phyloP scores from a whole-genome alignment of 495 filamentous ascomycete genomes.

The Lasiosphaeriaceae sp. region DNA sequence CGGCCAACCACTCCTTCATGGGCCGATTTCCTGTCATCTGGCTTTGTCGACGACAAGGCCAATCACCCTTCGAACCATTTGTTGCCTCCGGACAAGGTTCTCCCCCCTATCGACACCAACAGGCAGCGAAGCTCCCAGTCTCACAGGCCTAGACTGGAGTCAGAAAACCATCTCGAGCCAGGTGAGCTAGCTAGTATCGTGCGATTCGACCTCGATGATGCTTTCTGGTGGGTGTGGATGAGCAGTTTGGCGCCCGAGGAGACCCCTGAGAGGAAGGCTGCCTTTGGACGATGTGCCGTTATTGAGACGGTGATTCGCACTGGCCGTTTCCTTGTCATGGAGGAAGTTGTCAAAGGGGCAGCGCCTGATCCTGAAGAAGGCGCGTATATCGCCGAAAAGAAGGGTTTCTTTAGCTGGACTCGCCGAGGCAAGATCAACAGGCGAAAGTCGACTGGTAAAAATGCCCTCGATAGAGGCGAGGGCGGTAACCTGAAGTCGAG shows the following conservation, averaged over 20 bases:
- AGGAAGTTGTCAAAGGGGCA: conserved; percentile 94
- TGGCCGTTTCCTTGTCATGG: conserved; percentile 87
- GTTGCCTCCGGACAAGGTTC: conserved; percentile 84
- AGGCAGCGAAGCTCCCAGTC: conserved; percentile 85
- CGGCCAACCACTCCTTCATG: conserved; percentile 94
- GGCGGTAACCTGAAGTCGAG: conserved; percentile 23
- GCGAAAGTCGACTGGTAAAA: conserved; percentile 61
- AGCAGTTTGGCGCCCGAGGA: conserved; percentile 91
- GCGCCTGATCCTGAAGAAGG: conserved; percentile 79
- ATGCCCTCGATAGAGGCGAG: conserved; percentile 33
- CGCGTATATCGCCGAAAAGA: conserved; percentile 91
- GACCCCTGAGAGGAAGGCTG: conserved; percentile 75
- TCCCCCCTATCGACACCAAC: conserved; percentile 75
- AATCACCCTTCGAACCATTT: conserved; percentile 55
- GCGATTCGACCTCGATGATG: conserved; percentile 82
- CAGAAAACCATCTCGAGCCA: conserved; percentile 68
- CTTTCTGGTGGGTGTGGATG: conserved; percentile 99
- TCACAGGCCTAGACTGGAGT: conserved; percentile 64
- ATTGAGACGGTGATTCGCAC: conserved; percentile 80
- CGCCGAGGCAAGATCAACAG: conserved; percentile 63
- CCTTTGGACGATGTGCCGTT: conserved; percentile 90
- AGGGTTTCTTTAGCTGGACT: conserved; percentile 80
- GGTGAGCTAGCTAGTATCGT: conserved; percentile 92
- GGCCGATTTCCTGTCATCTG: conserved; percentile 94
- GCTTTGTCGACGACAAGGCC: conserved; percentile 72